Evolutionary conservation across 2,329 filamentous ascomycete species (phyloP).

Genomic region (Paecilomyces niveus): DNA sequence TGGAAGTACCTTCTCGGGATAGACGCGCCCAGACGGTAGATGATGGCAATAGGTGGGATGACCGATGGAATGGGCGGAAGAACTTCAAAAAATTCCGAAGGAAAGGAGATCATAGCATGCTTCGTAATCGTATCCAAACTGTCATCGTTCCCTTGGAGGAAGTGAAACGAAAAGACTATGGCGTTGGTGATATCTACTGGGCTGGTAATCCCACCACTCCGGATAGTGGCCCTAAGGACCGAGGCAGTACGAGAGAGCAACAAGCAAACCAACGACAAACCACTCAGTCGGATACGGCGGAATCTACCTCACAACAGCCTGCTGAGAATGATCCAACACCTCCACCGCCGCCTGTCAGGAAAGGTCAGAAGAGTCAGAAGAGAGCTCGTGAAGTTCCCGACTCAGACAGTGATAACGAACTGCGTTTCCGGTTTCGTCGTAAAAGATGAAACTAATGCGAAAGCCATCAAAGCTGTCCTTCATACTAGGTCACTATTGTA

Average conservation of each 20-base stretch:
- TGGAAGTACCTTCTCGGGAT: conserved; percentile 50
- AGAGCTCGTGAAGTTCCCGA: conserved; percentile 32
- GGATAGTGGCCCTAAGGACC: conserved; percentile 13
- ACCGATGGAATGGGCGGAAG: conserved; percentile 85
- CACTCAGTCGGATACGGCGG: neutral
- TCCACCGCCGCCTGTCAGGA: conserved; percentile 5
- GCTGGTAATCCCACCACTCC: conserved; percentile 32
- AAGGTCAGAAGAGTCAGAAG: conserved; percentile 16
- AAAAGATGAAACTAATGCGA: conserved; percentile 21
- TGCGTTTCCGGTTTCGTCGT: conserved; percentile 49
- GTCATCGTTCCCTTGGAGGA: conserved; percentile 67
- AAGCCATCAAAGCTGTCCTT: neutral
- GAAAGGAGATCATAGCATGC: conserved; percentile 23
- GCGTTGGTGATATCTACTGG: conserved; percentile 72
- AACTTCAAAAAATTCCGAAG: conserved; percentile 84
- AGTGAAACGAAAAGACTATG: conserved; percentile 63
- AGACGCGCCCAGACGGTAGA: conserved; percentile 26
- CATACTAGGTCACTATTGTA: neutral
- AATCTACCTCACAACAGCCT: conserved; percentile 6
- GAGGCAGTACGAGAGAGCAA: conserved; percentile 20
- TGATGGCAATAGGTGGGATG: conserved; percentile 67
- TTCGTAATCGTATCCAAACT: conserved; percentile 39
- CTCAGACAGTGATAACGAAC: conserved; percentile 52
- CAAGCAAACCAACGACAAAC: conserved; percentile 8
- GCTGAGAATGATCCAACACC: neutral